Evolutionary conservation across 176 grass and related monocot species (phyloP), one percentile per base, ranked within the genome.

Genomic region (Leersia perrieri): DNA sequence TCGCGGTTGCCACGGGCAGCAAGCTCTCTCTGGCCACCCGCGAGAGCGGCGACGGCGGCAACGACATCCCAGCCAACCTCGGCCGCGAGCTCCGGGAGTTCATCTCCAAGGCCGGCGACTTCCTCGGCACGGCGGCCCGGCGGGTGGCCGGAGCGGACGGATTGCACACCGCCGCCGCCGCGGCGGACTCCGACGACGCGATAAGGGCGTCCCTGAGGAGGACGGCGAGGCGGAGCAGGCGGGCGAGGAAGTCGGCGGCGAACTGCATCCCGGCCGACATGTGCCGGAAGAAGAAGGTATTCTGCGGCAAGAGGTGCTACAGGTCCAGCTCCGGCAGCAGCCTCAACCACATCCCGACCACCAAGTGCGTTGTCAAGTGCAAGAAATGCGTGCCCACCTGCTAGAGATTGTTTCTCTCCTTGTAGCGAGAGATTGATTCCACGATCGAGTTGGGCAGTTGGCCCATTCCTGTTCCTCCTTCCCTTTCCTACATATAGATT

Each of bases 311-410:
- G 90, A 36, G 87, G 70, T 96, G 93, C 88, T 88, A 80, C 88
- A 80, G 62, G 15, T 34, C 83, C 38, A 51, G 57, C 69, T 76
- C 45, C 66, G 60, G 42, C 22, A 57, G 82, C 38, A 61, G 82
- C 58, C 22, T 91, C 16, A 57, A 31, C 55, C 87, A 95, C 84
- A 16, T 90, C 28, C 76, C 81, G 12, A 61, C 78, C 9, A 80
- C 31, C 44, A 73, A 79, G 60, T 95, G 93, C 87, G 83, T 90
- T 60, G 82, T 92, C 47, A 84, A 88, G 87, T 95, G 93, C 90
- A 90, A 69, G 84, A 95, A 95, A 72, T 95, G 92, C 87, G 88
- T 89, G 83, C 92, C 92, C 70, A 95, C 89, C 79, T 95, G 92
- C 90, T 94, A 94, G 83, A 70, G n/a, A 26, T 45, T 32, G n/a